Evolutionary conservation across 108 stramenopile genomes (phyloP).

Genomic region (Mediolabrus comicus): DNA sequence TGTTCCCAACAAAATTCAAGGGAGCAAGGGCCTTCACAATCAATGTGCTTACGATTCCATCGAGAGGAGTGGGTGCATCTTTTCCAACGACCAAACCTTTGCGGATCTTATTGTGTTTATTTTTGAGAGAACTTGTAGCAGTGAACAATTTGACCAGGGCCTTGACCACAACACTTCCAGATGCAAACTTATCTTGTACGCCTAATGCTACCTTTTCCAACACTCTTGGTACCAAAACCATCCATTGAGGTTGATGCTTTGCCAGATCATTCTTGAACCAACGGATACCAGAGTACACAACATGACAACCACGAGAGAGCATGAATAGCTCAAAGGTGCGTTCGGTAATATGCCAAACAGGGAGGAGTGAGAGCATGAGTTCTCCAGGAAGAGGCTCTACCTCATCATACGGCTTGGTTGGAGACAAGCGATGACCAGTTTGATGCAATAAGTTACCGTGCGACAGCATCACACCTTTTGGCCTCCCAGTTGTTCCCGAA

Average conservation of each 20-base stretch:
- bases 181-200: slow-evolving; percentile 87
- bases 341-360: slow-evolving; percentile 93
- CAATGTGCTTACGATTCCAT: slow-evolving; percentile 48
- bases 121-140: slow-evolving; percentile 47
- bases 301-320: slow-evolving; percentile 76
- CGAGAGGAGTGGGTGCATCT: slow-evolving; percentile 47
- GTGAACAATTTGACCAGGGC: slow-evolving; percentile 75
- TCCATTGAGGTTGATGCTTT: slow-evolving; percentile 90
- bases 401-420: slow-evolving; percentile 67
- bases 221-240: slow-evolving; percentile 91
- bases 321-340: slow-evolving; percentile 89
- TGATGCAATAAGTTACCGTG: slow-evolving; percentile 95
- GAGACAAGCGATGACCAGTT: slow-evolving; percentile 70
- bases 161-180: slow-evolving; percentile 72
- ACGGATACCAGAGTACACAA: slow-evolving; percentile 89
- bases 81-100: slow-evolving; percentile 77
- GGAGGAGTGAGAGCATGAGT: slow-evolving; percentile 81
- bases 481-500: slow-evolving; percentile 95
- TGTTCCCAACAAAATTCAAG: slow-evolving; percentile 83
- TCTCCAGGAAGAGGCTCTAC: slow-evolving; percentile 83
- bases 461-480: slow-evolving; percentile 97
- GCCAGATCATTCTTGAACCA: slow-evolving; percentile 92
- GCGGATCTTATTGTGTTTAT: slow-evolving; percentile 62
- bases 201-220: slow-evolving; percentile 90
- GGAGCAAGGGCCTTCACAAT: slow-evolving; percentile 63